Percentiles rank a stretch among this genome's conserved stretches.
Evolutionary conservation across 257 asterid genomes (phyloP).

Genomic region (Plantago ovata): DNA sequence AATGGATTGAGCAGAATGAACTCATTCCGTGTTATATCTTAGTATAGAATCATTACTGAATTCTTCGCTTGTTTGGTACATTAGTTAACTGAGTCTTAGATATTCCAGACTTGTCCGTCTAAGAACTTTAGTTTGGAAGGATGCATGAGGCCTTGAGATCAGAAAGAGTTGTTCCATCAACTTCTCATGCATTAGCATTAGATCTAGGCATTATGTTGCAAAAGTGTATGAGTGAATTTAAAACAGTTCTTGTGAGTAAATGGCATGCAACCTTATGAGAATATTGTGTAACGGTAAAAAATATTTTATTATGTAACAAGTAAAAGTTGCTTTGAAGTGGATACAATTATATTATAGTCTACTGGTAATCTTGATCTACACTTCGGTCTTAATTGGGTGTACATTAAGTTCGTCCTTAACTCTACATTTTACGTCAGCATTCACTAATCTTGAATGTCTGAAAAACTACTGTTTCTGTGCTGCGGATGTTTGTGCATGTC

Average conservation of each 20-base stretch:
- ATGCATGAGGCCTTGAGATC: no score
- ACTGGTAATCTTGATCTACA: neutral
- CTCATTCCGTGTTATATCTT: neutral
- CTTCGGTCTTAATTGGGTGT: slow-evolving; percentile 9
- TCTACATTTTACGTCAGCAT: slow-evolving; percentile 9
- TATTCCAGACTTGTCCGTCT: neutral
- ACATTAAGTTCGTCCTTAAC: slow-evolving; percentile 6
- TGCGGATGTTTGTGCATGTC: neutral
- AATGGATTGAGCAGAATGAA: slow-evolving; percentile 1
- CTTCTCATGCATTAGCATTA: no score
- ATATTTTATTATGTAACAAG: neutral
- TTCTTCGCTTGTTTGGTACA: neutral
- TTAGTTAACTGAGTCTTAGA: neutral
- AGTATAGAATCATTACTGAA: neutral
- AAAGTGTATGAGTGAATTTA: no score
- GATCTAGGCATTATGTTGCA: no score
- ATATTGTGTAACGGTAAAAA: neutral
- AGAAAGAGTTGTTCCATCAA: no score
- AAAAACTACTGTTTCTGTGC: slow-evolving; percentile 9
- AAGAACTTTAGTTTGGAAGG: no score
- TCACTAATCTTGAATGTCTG: slow-evolving; percentile 13
- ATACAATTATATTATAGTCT: neutral
- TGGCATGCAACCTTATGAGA: no score
- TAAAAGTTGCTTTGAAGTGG: neutral
- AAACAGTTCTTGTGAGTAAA: neutral